These are phyloP conservation scores for Saccharomyces hybrid DNA, from an alignment of 1,139 yeast genomes.

Conservation along the genomic window DNA sequence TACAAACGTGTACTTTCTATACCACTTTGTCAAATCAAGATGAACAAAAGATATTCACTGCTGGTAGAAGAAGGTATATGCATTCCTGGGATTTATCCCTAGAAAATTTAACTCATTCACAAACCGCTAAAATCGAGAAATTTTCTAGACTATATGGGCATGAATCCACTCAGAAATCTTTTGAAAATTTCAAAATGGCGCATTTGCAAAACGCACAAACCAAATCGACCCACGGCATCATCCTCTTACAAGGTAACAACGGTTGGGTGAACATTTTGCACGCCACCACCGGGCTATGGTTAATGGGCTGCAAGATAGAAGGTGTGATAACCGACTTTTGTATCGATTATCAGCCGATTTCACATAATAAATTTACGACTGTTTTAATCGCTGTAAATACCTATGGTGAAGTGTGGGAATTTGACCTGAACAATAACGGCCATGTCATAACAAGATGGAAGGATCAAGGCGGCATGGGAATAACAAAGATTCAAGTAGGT, in stretches of 20 bases:
- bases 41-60: conserved; percentile 59
- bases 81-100: conserved; percentile 76
- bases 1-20: conserved; percentile 51
- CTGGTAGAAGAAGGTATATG: conserved; percentile 88
- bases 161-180: conserved; percentile 74
- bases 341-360: conserved; percentile 39
- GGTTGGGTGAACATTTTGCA: conserved; percentile 87
- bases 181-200: conserved; percentile 74
- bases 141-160: conserved; percentile 88
- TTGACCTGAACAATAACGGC: conserved; percentile 43
- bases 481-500: conserved; percentile 71
- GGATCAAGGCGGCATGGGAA: conserved; percentile 80
- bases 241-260: conserved; percentile 73
- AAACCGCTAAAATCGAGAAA: conserved; percentile 51
- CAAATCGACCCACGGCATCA: conserved; percentile 51
- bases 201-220: conserved; percentile 22
- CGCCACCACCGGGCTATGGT: conserved; percentile 75
- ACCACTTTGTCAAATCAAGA: conserved; percentile 17
- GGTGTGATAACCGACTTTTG: conserved; percentile 77
- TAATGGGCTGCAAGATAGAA: conserved; percentile 79
- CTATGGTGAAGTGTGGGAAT: conserved; percentile 91
- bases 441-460: conserved; percentile 64
- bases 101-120: conserved; percentile 36
- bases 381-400: conserved; percentile 57
- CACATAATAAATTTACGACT: conserved; percentile 26